phyloP scores from a whole-genome alignment of 352 stramenopile species.

The Globisporangium barbulae region DNA sequence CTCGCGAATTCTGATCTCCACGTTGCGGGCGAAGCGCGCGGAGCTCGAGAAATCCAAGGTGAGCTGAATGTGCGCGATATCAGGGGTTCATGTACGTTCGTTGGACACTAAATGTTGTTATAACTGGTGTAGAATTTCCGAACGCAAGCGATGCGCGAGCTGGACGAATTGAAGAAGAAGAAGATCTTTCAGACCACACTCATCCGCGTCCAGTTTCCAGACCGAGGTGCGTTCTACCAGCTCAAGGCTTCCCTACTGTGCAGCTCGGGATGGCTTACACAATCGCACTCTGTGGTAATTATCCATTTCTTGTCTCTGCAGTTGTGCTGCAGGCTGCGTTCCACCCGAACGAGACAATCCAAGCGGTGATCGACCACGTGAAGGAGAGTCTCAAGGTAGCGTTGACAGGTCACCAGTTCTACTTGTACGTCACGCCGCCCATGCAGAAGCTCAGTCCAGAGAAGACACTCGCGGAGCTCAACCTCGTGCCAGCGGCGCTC shows the following conservation, averaged over 20 bases:
- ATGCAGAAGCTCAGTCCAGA: conserved; percentile 51
- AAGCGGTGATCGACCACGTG: conserved; percentile 69
- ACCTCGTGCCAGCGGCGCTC: conserved; percentile 73
- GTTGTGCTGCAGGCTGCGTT: conserved; percentile 80
- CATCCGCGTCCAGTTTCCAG: conserved; percentile 80
- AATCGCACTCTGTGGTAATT: not conserved
- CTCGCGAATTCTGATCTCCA: conserved; percentile 66
- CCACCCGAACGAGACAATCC: conserved; percentile 75
- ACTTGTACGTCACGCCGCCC: conserved; percentile 79
- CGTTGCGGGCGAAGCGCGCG: conserved; percentile 59
- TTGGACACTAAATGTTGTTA: not conserved
- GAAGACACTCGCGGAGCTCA: conserved; percentile 65
- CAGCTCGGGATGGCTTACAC: not conserved
- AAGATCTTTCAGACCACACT: conserved; percentile 74
- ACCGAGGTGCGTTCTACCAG: conserved; percentile 49
- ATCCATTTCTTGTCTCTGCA: conserved; percentile 16
- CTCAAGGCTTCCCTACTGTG: not conserved
- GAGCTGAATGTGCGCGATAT: not conserved
- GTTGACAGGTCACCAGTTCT: conserved; percentile 37
- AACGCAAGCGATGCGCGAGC: conserved; percentile 84
- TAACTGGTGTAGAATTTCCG: conserved; percentile 60
- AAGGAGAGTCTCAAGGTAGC: conserved; percentile 36
- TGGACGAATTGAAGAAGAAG: conserved; percentile 84
- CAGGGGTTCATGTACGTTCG: not conserved
- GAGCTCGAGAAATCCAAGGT: conserved; percentile 83